Conservation (phyloP, 805 yeast species). For the Wickerhamomyces pijperi region DNA sequence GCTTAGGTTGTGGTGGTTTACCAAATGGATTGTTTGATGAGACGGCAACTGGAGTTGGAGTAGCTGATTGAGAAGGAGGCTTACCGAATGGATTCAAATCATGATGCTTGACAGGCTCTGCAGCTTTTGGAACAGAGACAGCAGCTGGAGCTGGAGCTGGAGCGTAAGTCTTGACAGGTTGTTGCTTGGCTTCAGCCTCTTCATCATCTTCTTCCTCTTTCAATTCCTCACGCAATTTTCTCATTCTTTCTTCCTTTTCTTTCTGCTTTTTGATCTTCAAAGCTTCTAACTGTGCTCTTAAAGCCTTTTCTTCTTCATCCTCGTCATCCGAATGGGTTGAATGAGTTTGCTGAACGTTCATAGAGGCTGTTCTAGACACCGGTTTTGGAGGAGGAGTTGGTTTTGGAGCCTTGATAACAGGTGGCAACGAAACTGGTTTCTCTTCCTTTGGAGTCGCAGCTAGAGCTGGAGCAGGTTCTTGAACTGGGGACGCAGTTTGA, state of each 20-base stretch:
- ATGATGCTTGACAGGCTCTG: constrained; percentile 8
- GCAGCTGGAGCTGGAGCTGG: constrained; percentile 12
- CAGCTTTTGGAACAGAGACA: neutral
- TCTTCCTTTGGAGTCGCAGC: constrained; percentile 4
- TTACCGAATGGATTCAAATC: constrained; percentile 19
- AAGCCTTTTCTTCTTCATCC: constrained; percentile 36
- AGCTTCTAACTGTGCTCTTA: constrained; percentile 28
- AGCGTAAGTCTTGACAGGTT: constrained; percentile 11
- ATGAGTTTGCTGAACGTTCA: neutral
- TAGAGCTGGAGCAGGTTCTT: no score
- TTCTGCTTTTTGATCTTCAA: constrained; percentile 40
- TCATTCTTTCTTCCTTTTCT: constrained; percentile 50
- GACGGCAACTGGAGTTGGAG: constrained; percentile 4
- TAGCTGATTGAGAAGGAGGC: constrained; percentile 1
- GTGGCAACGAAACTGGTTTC: constrained; percentile 1
- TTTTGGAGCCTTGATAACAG: constrained; percentile 2
- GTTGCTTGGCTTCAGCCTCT: constrained; percentile 21
- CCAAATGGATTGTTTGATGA: constrained; percentile 46
- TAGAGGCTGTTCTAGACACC: constrained; percentile 1
- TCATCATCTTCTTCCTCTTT: constrained; percentile 37
- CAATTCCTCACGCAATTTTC: constrained; percentile 47
- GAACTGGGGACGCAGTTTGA: neutral
- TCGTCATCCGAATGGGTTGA: constrained; percentile 25
- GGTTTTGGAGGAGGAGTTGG: constrained; percentile 10
- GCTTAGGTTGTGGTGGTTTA: constrained; percentile 21